Base-by-base conservation (phyloP, 768 basidiomycete genomes). In the Mycena polygramma region DNA sequence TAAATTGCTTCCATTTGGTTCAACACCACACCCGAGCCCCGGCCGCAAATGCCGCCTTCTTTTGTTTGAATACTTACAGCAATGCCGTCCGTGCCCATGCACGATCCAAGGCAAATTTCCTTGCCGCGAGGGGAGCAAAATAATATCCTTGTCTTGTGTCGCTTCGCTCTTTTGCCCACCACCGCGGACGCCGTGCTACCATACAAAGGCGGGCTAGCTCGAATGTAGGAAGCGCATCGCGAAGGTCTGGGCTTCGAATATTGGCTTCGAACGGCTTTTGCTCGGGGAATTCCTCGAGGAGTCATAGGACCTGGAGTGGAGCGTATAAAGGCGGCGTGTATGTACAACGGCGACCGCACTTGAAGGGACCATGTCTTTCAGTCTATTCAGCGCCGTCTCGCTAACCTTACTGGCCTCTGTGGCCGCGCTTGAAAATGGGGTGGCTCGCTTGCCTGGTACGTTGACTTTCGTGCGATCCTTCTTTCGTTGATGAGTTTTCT, bases 371-470 rank as follows among this genome's bases (percentile, higher is more conserved):
- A 30, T 62, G 57, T 36, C 37, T 53, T 55, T 43, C 19, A 57
- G 51, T 51, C 10, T 54, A 20, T 24, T 63, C 49, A 19, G 53
- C 48, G 61, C 43, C 51, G 41, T 66, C 52, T 63, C 64, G 36
- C 49, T 70, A 30, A 30, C 30, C 30, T 30, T 30, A 15, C 17
- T 61, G 45, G 26, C 46, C 59, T 51, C 63, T n/a, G 63, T 65
- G 17, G 22, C 17, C 37, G 72, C 68, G 20, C 72, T 73, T 6
- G 45, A 67, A 17, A 73, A 73, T 55, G 72, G 72, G 26, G 72
- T 73, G 9, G 72, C 72, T 20, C 66, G 65, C 19, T 39, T 73
- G 7, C 72, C 72, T 24, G 59, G 71, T 69, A 53, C 35, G 65
- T 52, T 61, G 9, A 57, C 30, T 30, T 6, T 30, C 30, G 30